These are phyloP conservation scores for Cryptococcus sp. DNA, from an alignment of 1,284 basidiomycete species.

Conservation along the genomic window DNA sequence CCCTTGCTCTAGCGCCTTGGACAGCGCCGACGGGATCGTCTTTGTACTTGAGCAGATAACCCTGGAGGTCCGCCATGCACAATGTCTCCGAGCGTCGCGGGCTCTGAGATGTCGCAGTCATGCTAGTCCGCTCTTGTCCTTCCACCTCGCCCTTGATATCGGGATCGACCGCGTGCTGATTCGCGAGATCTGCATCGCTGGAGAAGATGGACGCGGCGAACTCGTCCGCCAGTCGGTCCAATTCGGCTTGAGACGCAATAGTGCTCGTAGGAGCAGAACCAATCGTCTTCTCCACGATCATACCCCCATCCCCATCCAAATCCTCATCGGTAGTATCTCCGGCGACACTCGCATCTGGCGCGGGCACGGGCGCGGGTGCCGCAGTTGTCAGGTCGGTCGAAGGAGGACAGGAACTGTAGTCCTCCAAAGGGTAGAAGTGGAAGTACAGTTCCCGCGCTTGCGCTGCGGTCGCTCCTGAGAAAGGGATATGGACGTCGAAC, in stretches of 20 bases:
- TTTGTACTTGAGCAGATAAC: slow-evolving; percentile 59
- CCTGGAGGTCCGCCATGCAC: slow-evolving; percentile 79
- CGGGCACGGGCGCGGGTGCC: not conserved
- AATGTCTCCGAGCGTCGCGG: slow-evolving; percentile 44
- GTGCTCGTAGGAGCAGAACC: not conserved
- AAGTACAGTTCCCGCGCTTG: slow-evolving; percentile 73
- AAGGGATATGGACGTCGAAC: slow-evolving; percentile 33
- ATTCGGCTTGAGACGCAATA: slow-evolving; percentile 7
- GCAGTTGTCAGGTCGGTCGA: not conserved
- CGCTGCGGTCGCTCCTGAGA: slow-evolving; percentile 67
- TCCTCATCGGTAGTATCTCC: not conserved
- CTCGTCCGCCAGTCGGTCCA: slow-evolving; percentile 21
- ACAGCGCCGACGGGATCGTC: slow-evolving; percentile 32
- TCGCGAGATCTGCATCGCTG: not conserved
- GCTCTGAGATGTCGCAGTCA: too few species aligned
- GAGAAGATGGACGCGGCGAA: slow-evolving; percentile 23
- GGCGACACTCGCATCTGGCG: not conserved
- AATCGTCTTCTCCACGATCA: not conserved
- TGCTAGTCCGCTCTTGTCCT: not conserved
- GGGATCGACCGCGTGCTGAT: not conserved
- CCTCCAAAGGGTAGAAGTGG: slow-evolving; percentile 72
- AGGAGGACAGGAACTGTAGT: slow-evolving; percentile 23
- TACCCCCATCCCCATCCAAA: not conserved
- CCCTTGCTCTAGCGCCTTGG: slow-evolving; percentile 24
- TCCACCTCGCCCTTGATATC: not conserved